A percentile compares a stretch with the other conserved stretches of the same genome.
Evolutionary conservation across 208 protist species (phyloP).

Genomic region (Acanthamoeba polyphaga): DNA sequence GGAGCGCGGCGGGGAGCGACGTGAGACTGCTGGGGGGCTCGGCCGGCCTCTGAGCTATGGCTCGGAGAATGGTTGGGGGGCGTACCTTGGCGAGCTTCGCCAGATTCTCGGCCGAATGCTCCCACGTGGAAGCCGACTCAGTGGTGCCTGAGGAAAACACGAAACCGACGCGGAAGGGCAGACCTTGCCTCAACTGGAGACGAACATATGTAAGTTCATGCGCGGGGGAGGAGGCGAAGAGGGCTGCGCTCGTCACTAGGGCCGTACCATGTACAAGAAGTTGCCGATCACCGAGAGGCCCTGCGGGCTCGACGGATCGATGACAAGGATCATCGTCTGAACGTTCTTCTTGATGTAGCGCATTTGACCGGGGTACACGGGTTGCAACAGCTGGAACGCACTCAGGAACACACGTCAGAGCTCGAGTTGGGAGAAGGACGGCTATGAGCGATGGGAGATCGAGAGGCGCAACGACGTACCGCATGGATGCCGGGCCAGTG

Average conservation of each 20-base stretch:
- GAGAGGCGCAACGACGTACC: neutral
- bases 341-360: slow-evolving; percentile 91
- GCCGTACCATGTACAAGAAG: neutral
- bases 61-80: neutral
- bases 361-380: slow-evolving; percentile 80
- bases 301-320: neutral
- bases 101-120: neutral
- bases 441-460: too few species aligned
- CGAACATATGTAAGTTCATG: neutral
- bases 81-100: neutral
- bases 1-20: neutral
- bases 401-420: neutral
- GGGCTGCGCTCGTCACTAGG: neutral
- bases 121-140: too few species aligned
- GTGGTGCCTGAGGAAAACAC: neutral
- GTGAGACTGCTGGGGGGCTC: neutral
- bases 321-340: slow-evolving; percentile 85
- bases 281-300: neutral
- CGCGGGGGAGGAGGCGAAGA: neutral
- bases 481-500: slow-evolving; percentile 62
- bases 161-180: slow-evolving; percentile 61
- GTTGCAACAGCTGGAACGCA: slow-evolving; percentile 74
- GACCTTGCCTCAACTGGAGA: neutral
- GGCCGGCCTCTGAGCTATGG: too few species aligned
- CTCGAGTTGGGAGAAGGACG: neutral